A percentile compares a stretch with the other conserved stretches of the same genome.
Conservation (phyloP, 345 rosid species). For the Boechera divaricarpa region DNA sequence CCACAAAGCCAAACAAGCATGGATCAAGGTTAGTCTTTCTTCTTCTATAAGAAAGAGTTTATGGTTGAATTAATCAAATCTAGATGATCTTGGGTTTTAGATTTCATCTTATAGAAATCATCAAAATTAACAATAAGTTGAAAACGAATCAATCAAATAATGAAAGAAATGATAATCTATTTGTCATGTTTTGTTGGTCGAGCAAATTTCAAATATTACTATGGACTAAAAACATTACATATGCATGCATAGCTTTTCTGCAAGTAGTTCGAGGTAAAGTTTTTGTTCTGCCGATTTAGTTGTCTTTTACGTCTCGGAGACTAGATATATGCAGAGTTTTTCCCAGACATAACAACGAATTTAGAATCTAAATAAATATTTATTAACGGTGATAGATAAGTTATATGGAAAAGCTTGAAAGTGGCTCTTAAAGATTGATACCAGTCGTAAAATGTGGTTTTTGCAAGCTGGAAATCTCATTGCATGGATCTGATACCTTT, state of each 20-base stretch:
- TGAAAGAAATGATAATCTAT: background rate
- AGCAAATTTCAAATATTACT: background rate
- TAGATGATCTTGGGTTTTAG: too few species aligned
- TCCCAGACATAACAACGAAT: conserved; percentile 19
- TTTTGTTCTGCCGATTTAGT: conserved; percentile 34
- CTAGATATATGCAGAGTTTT: conserved; percentile 1
- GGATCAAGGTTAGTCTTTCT: too few species aligned
- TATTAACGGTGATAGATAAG: conserved; percentile 16
- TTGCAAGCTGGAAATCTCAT: conserved; percentile 47
- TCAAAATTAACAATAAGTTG: background rate
- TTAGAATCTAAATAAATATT: conserved; percentile 16
- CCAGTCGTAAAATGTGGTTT: conserved; percentile 47
- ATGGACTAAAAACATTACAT: background rate
- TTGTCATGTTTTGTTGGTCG: background rate
- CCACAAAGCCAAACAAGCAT: too few species aligned
- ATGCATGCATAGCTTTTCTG: conserved; percentile 18
- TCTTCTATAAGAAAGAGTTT: too few species aligned
- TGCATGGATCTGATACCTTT: conserved; percentile 50
- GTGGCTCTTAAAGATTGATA: conserved; percentile 39
- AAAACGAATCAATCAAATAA: background rate
- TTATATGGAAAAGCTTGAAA: conserved; percentile 32
- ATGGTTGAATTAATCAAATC: too few species aligned
- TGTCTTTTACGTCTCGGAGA: background rate
- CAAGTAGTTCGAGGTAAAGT: conserved; percentile 29
- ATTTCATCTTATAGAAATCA: too few species aligned